Conservation (phyloP, 768 basidiomycete species). For the Paxillus ammoniavirescens region DNA sequence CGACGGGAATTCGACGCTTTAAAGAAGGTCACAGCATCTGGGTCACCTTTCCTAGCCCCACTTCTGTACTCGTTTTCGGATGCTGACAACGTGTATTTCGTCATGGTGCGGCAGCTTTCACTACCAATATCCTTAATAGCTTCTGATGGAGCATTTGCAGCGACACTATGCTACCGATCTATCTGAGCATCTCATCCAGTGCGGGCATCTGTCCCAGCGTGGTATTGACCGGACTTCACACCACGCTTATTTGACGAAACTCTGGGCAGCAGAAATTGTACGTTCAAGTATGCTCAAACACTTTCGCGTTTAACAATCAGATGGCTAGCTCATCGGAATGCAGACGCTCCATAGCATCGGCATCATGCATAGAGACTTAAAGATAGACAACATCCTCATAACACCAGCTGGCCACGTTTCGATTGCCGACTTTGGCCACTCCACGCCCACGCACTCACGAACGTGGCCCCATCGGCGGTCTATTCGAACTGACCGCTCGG, state of each 20-base stretch:
- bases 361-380: not conserved
- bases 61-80: conserved; percentile 2
- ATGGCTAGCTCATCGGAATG: not conserved
- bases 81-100: conserved; percentile 1
- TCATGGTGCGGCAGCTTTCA: not conserved
- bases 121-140: not conserved
- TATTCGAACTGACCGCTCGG: not conserved
- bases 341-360: not conserved
- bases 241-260: not conserved
- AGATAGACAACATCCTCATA: not conserved
- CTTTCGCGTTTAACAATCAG: not conserved
- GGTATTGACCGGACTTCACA: too few species aligned
- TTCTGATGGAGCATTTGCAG: conserved; percentile 1
- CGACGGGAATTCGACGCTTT: not conserved
- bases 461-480: too few species aligned
- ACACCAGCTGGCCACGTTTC: not conserved
- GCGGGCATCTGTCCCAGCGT: not conserved
- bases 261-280: conserved; percentile 6
- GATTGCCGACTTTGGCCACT: not conserved
- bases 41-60: not conserved
- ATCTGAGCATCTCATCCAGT: not conserved
- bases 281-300: not conserved
- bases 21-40: not conserved
- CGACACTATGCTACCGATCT: not conserved
- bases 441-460: not conserved